A percentile compares a stretch with the other conserved stretches of the same genome.
phyloP scores from a whole-genome alignment of 345 rosid species.

The Aquilaria malaccensis region DNA sequence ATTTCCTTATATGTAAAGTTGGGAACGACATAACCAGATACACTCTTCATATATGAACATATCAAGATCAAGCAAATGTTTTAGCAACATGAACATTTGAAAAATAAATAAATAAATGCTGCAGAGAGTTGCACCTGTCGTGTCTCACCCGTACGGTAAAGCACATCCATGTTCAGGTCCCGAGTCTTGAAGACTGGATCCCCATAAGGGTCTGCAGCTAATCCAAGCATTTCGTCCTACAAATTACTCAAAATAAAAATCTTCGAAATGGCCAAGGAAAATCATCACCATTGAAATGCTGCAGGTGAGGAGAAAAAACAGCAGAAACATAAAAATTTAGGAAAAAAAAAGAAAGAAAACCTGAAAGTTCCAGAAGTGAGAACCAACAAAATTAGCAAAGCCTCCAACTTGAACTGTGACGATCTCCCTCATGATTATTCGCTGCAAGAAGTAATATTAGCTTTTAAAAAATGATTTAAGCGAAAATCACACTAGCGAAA shows the following conservation, averaged over 20 bases:
- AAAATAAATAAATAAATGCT: too few relatives aligned
- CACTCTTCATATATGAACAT: too few relatives aligned
- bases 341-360: conserved; percentile 16
- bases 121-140: conserved; percentile 36
- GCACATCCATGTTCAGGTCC: conserved; percentile 60
- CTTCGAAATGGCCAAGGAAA: neutral
- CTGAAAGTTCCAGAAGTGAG: conserved; percentile 99
- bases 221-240: conserved; percentile 90
- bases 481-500: too few relatives aligned
- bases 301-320: neutral
- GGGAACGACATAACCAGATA: too few relatives aligned
- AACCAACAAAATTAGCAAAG: conserved; percentile 86
- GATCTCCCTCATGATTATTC: conserved; percentile 62
- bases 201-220: conserved; percentile 58
- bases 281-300: neutral
- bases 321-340: neutral
- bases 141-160: conserved; percentile 80
- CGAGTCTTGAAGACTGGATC: conserved; percentile 60
- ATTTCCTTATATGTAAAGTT: too few relatives aligned
- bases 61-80: too few relatives aligned
- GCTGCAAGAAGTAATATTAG: neutral
- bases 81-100: too few relatives aligned
- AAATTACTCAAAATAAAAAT: neutral
- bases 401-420: conserved; percentile 82
- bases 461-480: too few relatives aligned